Base-by-base conservation (phyloP, 2,329 filamentous ascomycete species). In the Alternaria metachromatica region DNA sequence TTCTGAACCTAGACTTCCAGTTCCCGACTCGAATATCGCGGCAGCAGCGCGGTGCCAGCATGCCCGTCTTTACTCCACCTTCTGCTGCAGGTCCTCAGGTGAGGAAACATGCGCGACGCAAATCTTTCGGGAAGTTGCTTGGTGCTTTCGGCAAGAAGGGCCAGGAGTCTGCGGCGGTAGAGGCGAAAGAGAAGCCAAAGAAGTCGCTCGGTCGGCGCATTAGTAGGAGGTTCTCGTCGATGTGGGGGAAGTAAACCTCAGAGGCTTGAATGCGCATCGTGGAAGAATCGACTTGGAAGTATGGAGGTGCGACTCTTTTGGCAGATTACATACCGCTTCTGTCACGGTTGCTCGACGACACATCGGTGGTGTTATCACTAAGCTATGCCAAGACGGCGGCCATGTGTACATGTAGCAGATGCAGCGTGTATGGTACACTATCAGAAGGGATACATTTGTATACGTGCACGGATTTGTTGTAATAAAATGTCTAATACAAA, bases 31-130 rank as follows among this genome's bases (percentile, higher is more conserved):
- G 10, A 2, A 13, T 2, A 6, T 20, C 18, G 8, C n/a, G 25
- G n/a, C 21, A 37, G 4, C 21, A 21, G 21, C 50, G 30, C 8
- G 28, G 12, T 7, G 28, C 13, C 12, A 54, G 50, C 21, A 37
- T 41, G 50, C 50, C 50, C 1, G 0, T 25, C 3, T 21, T 50
- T 13, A 6, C 48, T 3, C 10, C 9, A 2, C 18, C 26, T 12
- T 50, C 46, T 18, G 9, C n/a, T n/a, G 10, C 3, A 0, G 0
- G n/a, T 20, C 0, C 10, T 30, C 25, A n/a, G 1, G 13, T 2
- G 0, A 33, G 6, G 8, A 25, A 25, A 1, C 13, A 41, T 12
- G 21, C 8, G 7, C 28, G 30, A 0, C 21, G 9, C 4, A 43
- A 30, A n/a, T 43, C 33, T 4, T 25, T 43, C 1, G 6, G 30